These are phyloP conservation scores for Brettanomyces sp. DNA, from an alignment of 805 yeast genomes.

Conservation along the genomic window DNA sequence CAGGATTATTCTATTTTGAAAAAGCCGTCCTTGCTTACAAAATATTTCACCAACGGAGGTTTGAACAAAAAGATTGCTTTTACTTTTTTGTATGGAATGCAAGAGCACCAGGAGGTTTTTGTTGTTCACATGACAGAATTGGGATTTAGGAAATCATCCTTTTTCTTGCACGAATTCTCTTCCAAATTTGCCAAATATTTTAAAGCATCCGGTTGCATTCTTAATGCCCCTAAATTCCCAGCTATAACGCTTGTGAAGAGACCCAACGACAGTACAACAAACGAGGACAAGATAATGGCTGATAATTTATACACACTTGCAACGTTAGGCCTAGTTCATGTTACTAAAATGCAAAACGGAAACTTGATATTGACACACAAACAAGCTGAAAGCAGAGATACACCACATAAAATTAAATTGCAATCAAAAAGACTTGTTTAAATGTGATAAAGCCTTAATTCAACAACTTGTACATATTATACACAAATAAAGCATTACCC, in stretches of 20 bases:
- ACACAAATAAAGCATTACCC: neutral
- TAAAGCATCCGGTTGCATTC: constrained; percentile 10
- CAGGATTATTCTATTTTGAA: constrained; percentile 13
- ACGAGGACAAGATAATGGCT: constrained; percentile 5
- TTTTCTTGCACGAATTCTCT: constrained; percentile 2
- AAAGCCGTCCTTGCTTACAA: neutral
- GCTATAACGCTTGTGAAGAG: constrained; percentile 8
- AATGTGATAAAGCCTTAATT: neutral
- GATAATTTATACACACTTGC: constrained; percentile 17
- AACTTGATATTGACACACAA: constrained; percentile 11
- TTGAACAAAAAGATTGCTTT: neutral
- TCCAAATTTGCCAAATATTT: constrained; percentile 3
- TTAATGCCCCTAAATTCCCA: constrained; percentile 18
- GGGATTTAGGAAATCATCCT: constrained; percentile 1
- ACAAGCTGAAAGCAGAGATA: neutral
- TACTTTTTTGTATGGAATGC: neutral
- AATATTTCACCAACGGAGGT: neutral
- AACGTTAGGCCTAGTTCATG: constrained; percentile 17
- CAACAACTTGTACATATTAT: neutral
- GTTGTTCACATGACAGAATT: constrained; percentile 5
- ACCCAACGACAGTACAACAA: constrained; percentile 1
- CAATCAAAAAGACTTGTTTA: neutral
- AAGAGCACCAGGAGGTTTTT: neutral
- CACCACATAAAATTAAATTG: too few species aligned
- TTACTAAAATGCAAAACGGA: constrained; percentile 11